Evolutionary conservation across 805 yeast genomes (phyloP).

Genomic region (Ogataea zsoltii): DNA sequence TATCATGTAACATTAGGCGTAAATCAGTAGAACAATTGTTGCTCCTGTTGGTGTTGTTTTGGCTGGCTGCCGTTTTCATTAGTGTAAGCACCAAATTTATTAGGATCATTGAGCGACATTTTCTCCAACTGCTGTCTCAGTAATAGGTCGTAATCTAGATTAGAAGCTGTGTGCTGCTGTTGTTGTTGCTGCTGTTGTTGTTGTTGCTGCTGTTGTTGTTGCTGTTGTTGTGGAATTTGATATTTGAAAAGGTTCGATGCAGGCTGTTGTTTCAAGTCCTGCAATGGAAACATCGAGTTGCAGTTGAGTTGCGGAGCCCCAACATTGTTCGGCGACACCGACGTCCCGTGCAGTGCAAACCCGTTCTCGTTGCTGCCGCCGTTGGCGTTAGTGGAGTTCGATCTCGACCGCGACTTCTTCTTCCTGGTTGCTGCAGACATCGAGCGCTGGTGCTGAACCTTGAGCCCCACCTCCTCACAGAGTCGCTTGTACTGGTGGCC

Average conservation of each 20-base stretch:
- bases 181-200: not conserved
- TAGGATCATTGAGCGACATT: constrained; percentile 23
- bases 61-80: constrained; percentile 9
- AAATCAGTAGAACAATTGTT: constrained; percentile 18
- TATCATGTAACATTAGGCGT: constrained; percentile 2
- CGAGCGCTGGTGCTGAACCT: constrained; percentile 26
- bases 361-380: constrained; percentile 4
- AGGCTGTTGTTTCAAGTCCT: not conserved
- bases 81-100: constrained; percentile 4
- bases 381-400: constrained; percentile 26
- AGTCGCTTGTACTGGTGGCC: constrained; percentile 79
- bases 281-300: constrained; percentile 9
- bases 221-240: not conserved
- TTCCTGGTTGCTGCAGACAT: constrained; percentile 24
- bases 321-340: not conserved
- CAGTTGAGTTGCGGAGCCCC: constrained; percentile 11
- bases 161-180: constrained; percentile 7
- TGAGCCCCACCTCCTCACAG: constrained; percentile 88
- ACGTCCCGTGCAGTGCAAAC: not conserved
- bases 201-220: constrained; percentile 5
- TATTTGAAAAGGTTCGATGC: constrained; percentile 1
- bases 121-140: constrained; percentile 33
- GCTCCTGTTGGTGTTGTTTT: constrained; percentile 13
- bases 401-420: constrained; percentile 29
- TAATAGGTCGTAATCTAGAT: constrained; percentile 28